Base-by-base conservation (phyloP, 441 rosid genomes). In the Hura crepitans region DNA sequence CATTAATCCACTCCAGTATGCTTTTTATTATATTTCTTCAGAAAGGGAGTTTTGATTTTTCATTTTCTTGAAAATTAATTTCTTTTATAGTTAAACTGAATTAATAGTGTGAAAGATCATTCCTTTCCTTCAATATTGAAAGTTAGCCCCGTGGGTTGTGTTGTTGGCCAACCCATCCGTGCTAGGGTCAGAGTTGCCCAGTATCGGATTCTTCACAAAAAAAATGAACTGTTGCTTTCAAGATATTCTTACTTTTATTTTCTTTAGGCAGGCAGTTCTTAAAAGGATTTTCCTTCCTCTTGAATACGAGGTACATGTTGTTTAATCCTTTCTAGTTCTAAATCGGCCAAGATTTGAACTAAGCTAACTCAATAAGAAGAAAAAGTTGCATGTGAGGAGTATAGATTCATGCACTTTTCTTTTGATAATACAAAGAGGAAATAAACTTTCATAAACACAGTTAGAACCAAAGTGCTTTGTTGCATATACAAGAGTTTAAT, bases 131-230 rank as follows among this genome's bases (percentile, higher is more conserved):
- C 12, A 2, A 12, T 9, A 42, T 42, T 0, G 10, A n/a, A n/a
- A 28, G 56, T 46, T 3, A 35, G 39, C 39, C 39, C 4, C 7
- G 39, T 35, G n/a, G 72, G 53, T 49, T 57, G 55, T 1, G 12
- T 22, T 22, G 14, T 18, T 62, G 5, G 1, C 67, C 23, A 33
- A 20, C 30, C 33, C 65, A 9, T 1, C 27, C 6, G 11, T 11
- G 12, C 23, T 11, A 43, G 28, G 33, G n/a, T 33, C 17, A 18
- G n/a, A 18, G n/a, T 37, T 57, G 27, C 28, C 27, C 25, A 58
- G 83, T 45, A 74, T 80, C 81, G 2, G 83, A 78, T 78, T 80
- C 85, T 59, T 39, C 57, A 27, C 18, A 17, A 59, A 35, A 53
- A 14, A 35, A 53, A 14, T 53, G 17, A 65, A 35, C 14, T 31